A percentile compares a stretch with the other conserved stretches of the same genome.
Evolutionary conservation across 192 early-diverging fungal genomes (phyloP).

Genomic region (Anaeromyces robustus): DNA sequence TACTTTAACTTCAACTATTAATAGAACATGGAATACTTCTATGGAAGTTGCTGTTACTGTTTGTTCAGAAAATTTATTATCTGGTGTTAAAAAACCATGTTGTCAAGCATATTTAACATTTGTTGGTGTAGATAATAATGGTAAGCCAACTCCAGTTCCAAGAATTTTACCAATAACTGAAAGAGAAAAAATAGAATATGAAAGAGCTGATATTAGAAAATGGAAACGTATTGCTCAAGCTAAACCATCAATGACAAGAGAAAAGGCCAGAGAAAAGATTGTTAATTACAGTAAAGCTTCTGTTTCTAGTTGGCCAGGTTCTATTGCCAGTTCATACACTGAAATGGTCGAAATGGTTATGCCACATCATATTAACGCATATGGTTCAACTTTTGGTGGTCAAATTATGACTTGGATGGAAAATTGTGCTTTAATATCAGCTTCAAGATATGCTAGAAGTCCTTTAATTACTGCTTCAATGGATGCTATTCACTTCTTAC

Average conservation of each 20-base stretch:
- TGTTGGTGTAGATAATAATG: constrained; percentile 23
- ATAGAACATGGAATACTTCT: constrained; percentile 49
- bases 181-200: constrained; percentile 32
- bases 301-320: not conserved
- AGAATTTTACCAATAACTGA: constrained; percentile 25
- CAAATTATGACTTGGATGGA: constrained; percentile 3
- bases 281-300: constrained; percentile 4
- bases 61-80: constrained; percentile 41
- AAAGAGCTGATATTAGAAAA: constrained; percentile 36
- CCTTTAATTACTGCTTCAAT: constrained; percentile 4
- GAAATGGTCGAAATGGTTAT: constrained; percentile 50
- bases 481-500: constrained; percentile 1
- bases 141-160: constrained; percentile 24
- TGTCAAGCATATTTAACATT: constrained; percentile 54
- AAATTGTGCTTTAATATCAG: not conserved
- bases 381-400: constrained; percentile 4
- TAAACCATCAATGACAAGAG: not conserved
- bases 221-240: constrained; percentile 15
- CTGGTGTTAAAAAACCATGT: constrained; percentile 32
- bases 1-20: constrained; percentile 45
- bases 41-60: constrained; percentile 60
- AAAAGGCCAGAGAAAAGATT: constrained; percentile 23
- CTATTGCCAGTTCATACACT: constrained; percentile 11
- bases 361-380: constrained; percentile 51
- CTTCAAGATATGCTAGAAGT: constrained; percentile 1